Base-by-base conservation (phyloP, 352 stramenopile genomes). In the Phytophthora megakarya region DNA sequence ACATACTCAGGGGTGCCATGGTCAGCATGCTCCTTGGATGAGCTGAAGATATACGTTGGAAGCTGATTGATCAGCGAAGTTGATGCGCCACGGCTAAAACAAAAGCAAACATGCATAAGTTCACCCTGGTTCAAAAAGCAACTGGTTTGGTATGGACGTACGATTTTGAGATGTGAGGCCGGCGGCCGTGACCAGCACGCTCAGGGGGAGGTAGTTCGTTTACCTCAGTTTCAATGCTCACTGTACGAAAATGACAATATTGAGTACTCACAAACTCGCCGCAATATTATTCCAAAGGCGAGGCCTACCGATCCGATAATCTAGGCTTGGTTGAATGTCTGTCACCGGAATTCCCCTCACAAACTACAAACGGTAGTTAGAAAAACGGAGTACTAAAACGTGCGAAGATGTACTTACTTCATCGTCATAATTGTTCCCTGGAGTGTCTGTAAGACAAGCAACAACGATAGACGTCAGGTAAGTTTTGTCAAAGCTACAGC, bases 21-120 rank as follows among this genome's bases (percentile, higher is more conserved):
- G 13, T 61, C 65, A 32, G 69, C 59, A 44, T 62, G 59, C 9
- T 80, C 69, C 39, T 90, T 90, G 28, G 83, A 63, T 11, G 75
- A 46, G 18, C 67, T 83, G 64, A 86, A 96, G 3, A 79, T 87
- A 53, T 93, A 93, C 23, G 84, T 93, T 22, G 88, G 88, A 9
- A 96, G 73, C 47, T 93, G 85, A 28, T 88, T 78, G 59, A 96
- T 93, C 23, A 96, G 57, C 11, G 75, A 76, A 16, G 75, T 70
- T 2, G 77, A 69, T 18, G 84, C 84, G 4, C 84, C 84, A 15
- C 84, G 84, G 43, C 84, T 93, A 44, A 28, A 66, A 30, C 1
- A 65, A 56, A 50, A 30, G 22, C 15, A 54, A 7, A 26, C 33
- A 11, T 25, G 5, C 10, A 35, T 76, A 16, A 73, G 32, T 18